Conservation (phyloP, 1,284 basidiomycete genomes). For the Rhodotorula sp. region DNA sequence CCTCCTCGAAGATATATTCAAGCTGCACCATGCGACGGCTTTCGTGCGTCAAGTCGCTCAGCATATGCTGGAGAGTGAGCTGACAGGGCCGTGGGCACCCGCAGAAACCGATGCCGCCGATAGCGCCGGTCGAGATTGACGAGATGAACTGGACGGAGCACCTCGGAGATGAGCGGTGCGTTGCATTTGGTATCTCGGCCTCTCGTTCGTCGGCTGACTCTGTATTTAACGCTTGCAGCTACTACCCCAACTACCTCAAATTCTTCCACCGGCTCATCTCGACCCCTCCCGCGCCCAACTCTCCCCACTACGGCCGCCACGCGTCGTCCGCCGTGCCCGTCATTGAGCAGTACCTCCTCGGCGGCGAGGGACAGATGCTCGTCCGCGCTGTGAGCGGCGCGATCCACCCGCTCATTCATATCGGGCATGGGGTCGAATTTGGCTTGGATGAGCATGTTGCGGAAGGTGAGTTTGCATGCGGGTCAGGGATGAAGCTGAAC, state of each 20-base stretch:
- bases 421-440: conserved; percentile 48
- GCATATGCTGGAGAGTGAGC: too few species aligned
- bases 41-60: neutral
- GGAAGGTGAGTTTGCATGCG: conserved; percentile 37
- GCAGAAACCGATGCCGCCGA: conserved; percentile 41
- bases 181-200: too few species aligned
- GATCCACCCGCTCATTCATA: conserved; percentile 48
- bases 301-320: conserved; percentile 21
- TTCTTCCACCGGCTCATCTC: conserved; percentile 42
- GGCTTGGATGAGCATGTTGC: conserved; percentile 42
- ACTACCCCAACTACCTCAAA: conserved; percentile 43
- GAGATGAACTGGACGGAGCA: conserved; percentile 42
- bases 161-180: conserved; percentile 42
- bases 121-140: conserved; percentile 33
- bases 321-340: conserved; percentile 32
- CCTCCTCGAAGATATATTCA: conserved; percentile 37
- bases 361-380: conserved; percentile 40
- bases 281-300: conserved; percentile 7
- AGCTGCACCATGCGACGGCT: conserved; percentile 30
- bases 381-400: conserved; percentile 46
- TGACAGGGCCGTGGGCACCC: too few species aligned
- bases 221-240: too few species aligned
- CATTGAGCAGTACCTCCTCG: conserved; percentile 43
- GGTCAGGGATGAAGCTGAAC: neutral
- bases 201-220: too few species aligned